Conservation (phyloP, 2,329 filamentous ascomycete species). For the Colletotrichum camelliae region DNA sequence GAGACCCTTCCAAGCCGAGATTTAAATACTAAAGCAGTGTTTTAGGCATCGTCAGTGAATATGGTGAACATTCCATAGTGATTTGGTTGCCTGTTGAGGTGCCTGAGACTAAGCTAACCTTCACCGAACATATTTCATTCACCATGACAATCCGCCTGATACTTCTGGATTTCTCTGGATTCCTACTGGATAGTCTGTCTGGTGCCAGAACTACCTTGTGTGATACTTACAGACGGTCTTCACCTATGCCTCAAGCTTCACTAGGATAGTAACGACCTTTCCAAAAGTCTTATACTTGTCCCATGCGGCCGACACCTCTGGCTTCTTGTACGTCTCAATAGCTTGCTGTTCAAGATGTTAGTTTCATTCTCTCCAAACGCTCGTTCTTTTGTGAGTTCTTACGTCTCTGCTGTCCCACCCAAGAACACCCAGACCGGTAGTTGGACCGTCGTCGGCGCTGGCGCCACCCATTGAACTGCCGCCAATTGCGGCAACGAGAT, state of each 20-base stretch:
- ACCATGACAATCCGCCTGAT: background rate
- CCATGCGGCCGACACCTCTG: constrained; percentile 3
- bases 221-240: too few relatives aligned
- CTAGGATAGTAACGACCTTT: background rate
- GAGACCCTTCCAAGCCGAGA: rapidly evolving
- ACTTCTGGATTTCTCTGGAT: background rate
- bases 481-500: background rate
- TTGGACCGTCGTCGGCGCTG: background rate
- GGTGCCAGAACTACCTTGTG: background rate
- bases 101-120: background rate
- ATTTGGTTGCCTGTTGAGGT: background rate
- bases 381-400: background rate
- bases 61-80: background rate
- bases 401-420: constrained; percentile 18
- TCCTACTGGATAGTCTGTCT: background rate
- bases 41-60: background rate
- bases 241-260: background rate
- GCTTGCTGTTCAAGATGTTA: background rate
- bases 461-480: background rate
- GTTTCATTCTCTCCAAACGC: background rate
- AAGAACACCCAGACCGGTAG: background rate
- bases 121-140: background rate
- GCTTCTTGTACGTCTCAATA: background rate
- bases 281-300: constrained; percentile 5
- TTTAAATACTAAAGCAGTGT: background rate